Evolutionary conservation across 495 filamentous ascomycete genomes (phyloP).

Genomic region (Sphaerosporella brunnea): DNA sequence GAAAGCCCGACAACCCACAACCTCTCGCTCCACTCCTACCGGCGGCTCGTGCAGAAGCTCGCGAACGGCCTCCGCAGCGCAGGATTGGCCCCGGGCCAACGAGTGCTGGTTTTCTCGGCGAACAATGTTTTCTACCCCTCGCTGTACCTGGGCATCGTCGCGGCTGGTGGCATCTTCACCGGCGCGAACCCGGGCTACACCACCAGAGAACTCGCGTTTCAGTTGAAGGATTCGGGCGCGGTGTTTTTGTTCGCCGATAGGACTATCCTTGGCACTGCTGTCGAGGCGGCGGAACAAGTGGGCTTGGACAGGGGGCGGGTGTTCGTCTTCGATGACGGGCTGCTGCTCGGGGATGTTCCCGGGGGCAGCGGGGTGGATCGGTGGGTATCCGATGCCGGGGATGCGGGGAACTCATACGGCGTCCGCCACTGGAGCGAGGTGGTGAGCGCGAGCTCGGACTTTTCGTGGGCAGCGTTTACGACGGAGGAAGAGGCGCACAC

Average conservation of each 20-base stretch:
- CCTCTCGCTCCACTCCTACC: slow-evolving; percentile 41
- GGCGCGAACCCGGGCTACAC: slow-evolving; percentile 67
- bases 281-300: slow-evolving; percentile 46
- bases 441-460: slow-evolving; percentile 30
- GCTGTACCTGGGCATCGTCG: slow-evolving; percentile 52
- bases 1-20: slow-evolving; percentile 38
- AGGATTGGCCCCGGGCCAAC: slow-evolving; percentile 50
- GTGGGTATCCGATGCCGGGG: slow-evolving; percentile 12
- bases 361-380: slow-evolving; percentile 4
- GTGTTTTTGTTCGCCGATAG: slow-evolving; percentile 44
- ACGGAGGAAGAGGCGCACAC: slow-evolving; percentile 30
- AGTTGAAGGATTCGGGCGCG: slow-evolving; percentile 52
- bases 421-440: slow-evolving; percentile 28
- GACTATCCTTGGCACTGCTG: slow-evolving; percentile 39
- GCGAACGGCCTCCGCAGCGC: slow-evolving; percentile 48
- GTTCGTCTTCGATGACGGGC: slow-evolving; percentile 32
- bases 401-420: slow-evolving; percentile 7
- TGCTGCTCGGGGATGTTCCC: slow-evolving; percentile 21
- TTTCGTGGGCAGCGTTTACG: slow-evolving; percentile 23
- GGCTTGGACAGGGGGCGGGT: slow-evolving; percentile 40
- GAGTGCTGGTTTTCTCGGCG: slow-evolving; percentile 52
- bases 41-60: slow-evolving; percentile 51
- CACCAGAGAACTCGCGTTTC: slow-evolving; percentile 50
- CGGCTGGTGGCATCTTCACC: slow-evolving; percentile 63
- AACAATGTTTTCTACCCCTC: slow-evolving; percentile 60